Evolutionary conservation across 306 rosid genomes (phyloP).

Genomic region (Geum urbanum): DNA sequence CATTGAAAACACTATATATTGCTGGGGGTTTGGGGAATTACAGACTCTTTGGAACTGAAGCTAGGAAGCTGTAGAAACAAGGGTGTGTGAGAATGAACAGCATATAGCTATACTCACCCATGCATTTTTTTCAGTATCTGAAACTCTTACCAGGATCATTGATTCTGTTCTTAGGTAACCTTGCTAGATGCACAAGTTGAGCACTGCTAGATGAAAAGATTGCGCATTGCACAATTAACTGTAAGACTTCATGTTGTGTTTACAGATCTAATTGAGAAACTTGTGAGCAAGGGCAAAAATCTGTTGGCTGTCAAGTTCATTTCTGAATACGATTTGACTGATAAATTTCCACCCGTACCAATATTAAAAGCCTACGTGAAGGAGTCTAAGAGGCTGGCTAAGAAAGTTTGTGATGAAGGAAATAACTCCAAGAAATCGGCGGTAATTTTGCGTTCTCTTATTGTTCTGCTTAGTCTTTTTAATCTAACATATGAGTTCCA

Average conservation of each 20-base stretch:
- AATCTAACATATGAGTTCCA: not conserved
- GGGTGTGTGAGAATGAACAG: not conserved
- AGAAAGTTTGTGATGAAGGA: constrained; percentile 49
- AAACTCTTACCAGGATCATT: not conserved
- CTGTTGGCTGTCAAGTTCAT: constrained; percentile 61
- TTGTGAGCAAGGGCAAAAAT: constrained; percentile 47
- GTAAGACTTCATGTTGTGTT: constrained; percentile 16
- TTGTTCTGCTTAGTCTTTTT: constrained; percentile 6
- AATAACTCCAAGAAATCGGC: constrained; percentile 43
- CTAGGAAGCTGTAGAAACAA: not conserved
- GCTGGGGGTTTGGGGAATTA: not conserved
- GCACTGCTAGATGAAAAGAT: not conserved
- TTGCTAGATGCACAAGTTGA: not conserved
- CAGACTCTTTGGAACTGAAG: not conserved
- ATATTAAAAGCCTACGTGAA: constrained; percentile 55
- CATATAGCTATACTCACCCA: not conserved
- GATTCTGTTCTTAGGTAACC: not conserved
- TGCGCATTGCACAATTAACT: not conserved
- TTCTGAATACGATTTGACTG: constrained; percentile 58
- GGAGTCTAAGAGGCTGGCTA: constrained; percentile 45
- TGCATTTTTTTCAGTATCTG: not conserved
- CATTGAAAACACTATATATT: not conserved
- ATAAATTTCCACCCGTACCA: constrained; percentile 64
- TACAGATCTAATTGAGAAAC: constrained; percentile 71
- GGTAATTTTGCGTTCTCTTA: constrained; percentile 38